Evolutionary conservation across 225 moss, liverwort and hornwort genomes (phyloP), one percentile per base, ranked within the genome.

Genomic region (Polytrichum formosum): DNA sequence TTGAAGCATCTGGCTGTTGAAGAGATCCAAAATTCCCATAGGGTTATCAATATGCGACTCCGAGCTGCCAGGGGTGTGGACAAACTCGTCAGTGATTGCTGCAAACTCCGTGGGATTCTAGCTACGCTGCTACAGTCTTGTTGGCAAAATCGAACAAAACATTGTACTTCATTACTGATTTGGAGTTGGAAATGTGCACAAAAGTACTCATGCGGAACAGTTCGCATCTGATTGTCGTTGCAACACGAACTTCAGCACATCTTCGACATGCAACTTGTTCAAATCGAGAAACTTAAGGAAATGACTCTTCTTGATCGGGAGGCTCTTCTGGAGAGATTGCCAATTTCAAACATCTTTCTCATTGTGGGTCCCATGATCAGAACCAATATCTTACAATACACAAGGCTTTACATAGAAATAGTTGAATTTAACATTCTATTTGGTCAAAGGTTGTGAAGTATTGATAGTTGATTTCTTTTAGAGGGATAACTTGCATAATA

Each of bases 131-230:
- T n/a, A 23, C 37, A 22, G 53, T 67, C 20, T 22, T 33, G 31
- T 5, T 19, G 37, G n/a, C 66, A 26, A 9, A 46, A 46, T 64
- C 26, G 19, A 16, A 29, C 64, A 28, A 28, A 27, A 64, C 64
- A 64, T 7, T 28, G 2, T 6, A 17, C n/a, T 56, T 56, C 55
- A 56, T 19, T n/a, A n/a, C n/a, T 56, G n/a, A 29, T 64, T 27
- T 29, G 27, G 64, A 64, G 28, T 18, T 64, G 26, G 64, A 64
- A 64, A 9, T 64, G 64, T 64, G 64, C 64, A 7, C 64, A 4
- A 28, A 26, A n/a, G n/a, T n/a, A 29, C 26, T 64, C 13, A 6
- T 64, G 27, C 16, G 17, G 27, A 64, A 64, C 64, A 17, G 26
- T 28, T 28, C 4, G 6, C 10, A 64, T 17, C 23, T 6, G 23